phyloP scores from a whole-genome alignment of 805 yeast species.

The Yarrowia yakushimensis region DNA sequence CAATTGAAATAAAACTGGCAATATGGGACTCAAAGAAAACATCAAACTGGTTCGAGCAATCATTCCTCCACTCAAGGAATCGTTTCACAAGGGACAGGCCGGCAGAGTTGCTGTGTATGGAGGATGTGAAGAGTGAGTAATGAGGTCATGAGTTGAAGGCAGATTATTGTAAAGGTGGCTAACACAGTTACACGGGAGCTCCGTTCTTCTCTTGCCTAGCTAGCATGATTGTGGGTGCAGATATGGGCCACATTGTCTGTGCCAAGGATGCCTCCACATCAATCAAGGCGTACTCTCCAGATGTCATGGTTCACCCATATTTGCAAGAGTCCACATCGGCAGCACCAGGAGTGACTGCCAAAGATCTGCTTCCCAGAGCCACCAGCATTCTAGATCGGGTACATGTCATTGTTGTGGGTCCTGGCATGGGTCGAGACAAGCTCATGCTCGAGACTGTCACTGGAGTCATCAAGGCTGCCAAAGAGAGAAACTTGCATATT shows the following conservation, averaged over 20 bases:
- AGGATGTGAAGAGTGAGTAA: constrained; percentile 74
- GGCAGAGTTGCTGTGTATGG: constrained; percentile 87
- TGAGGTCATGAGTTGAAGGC: too few relatives aligned
- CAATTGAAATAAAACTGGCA: too few relatives aligned
- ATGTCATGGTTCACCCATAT: constrained; percentile 95
- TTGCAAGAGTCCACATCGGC: constrained; percentile 48
- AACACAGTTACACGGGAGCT: constrained; percentile 77
- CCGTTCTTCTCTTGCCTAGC: constrained; percentile 89
- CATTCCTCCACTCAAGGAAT: constrained; percentile 71
- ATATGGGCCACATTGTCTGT: constrained; percentile 86
- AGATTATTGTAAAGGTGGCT: not conserved
- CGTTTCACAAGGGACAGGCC: constrained; percentile 85
- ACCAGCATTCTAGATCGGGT: constrained; percentile 54
- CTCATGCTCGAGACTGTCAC: constrained; percentile 59
- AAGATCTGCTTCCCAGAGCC: constrained; percentile 53
- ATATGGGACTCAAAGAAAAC: constrained; percentile 27
- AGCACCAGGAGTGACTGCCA: constrained; percentile 31
- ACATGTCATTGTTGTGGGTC: constrained; percentile 85
- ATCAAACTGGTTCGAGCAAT: constrained; percentile 50
- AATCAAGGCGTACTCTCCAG: constrained; percentile 85
- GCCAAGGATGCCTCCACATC: constrained; percentile 72
- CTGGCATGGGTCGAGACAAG: constrained; percentile 86
- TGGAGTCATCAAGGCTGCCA: constrained; percentile 56
- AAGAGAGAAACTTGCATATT: constrained; percentile 58
- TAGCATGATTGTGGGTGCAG: constrained; percentile 80